phyloP scores from a whole-genome alignment of 768 basidiomycete species.

The Stropharia rugosoannulata region DNA sequence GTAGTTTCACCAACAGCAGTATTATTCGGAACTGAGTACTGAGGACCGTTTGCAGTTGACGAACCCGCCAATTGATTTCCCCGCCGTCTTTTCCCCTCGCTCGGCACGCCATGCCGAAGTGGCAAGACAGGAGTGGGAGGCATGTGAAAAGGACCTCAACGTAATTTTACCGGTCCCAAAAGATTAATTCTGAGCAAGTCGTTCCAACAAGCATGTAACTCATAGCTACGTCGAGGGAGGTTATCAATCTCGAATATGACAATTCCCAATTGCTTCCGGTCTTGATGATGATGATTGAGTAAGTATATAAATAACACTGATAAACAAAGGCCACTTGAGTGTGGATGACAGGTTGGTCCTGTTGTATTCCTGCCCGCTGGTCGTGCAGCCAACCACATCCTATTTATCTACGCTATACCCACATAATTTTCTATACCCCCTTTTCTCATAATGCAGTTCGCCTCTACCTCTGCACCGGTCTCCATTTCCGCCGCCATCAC shows the following conservation, averaged over 20 bases:
- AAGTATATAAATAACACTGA: neutral
- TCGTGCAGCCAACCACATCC: slow-evolving; percentile 37
- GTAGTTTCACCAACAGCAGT: neutral
- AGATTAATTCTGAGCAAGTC: too few relatives aligned
- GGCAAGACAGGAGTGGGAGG: neutral
- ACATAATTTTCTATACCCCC: slow-evolving; percentile 21
- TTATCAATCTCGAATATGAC: too few relatives aligned
- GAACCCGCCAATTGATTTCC: neutral
- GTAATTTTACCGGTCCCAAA: neutral
- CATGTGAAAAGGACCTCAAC: neutral
- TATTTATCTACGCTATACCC: slow-evolving; percentile 23
- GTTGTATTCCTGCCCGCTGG: slow-evolving; percentile 38
- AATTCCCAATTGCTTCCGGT: too few relatives aligned
- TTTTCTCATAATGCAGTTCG: slow-evolving; percentile 33
- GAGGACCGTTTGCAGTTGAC: neutral
- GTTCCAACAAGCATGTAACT: too few relatives aligned
- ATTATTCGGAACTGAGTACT: neutral
- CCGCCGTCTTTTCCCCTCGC: neutral
- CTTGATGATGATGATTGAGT: neutral
- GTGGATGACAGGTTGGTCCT: neutral
- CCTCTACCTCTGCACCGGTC: slow-evolving; percentile 10
- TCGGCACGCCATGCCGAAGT: neutral
- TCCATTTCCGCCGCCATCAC: slow-evolving; percentile 11
- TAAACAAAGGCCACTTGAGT: neutral
- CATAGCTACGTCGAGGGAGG: too few relatives aligned